Evolutionary conservation across 2,329 filamentous ascomycete species (phyloP), one percentile per base, ranked within the genome.

Genomic region (Fusarium sulawesiense): DNA sequence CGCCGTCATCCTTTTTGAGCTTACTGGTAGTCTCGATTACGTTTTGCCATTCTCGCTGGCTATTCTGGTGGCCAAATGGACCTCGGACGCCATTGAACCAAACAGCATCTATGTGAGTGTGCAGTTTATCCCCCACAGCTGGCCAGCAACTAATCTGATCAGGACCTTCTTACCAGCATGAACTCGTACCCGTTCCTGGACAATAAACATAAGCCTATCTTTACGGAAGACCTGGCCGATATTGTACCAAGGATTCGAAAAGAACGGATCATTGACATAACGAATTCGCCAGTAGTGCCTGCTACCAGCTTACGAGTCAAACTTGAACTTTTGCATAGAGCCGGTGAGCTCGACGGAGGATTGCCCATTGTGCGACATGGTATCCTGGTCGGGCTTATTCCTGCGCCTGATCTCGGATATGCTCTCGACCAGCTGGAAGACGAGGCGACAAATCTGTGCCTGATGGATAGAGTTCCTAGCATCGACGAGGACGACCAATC

Each of bases 141-240:
- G 27, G 18, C 6, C 9, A 37, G 12, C 50, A 18, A 53, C 76
- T 76, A 27, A 76, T 64, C 25, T 16, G 5, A 14, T 25, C 14
- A 92, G 89, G 96, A 98, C 77, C 87, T 98, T 13, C 85, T 98
- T 20, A 98, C 94, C 0, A 94, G 96, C 77, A 95, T 99, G 92
- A 98, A 99, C 80, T 92, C 93, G 4, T 99, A 98, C 72, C 96
- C 96, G 0, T 98, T 97, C 82, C 87, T 99, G n/a, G 94, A 97
- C 80, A 97, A 97, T 81, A 98, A 98, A 79, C 89, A 94, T 66
- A 94, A 97, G 72, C 94, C 95, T 2, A 86, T 97, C 20, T 97
- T 98, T 78, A 97, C 94, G 1, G 91, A 92, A 1, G 92, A 97
- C 57, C 86, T 99, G 1, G 92, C 90, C 16, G 95, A 97, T 68